Percentiles rank a stretch among this genome's conserved stretches.
Evolutionary conservation across 352 stramenopile genomes (phyloP).

Genomic region (Halophytophthora batemanensis): DNA sequence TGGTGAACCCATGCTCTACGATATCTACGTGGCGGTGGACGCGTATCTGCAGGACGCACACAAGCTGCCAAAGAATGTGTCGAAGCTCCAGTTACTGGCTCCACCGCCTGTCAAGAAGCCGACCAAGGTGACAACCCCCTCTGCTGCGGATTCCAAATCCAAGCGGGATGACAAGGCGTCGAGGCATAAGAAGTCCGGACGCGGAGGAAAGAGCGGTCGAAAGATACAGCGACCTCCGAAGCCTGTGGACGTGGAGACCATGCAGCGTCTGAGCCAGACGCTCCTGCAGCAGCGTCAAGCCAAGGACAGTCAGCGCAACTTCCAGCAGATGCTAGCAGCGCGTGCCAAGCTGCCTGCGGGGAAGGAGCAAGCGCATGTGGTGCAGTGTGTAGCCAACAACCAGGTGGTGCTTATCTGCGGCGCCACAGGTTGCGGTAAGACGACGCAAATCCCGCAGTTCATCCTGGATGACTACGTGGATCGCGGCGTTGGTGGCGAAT

Average conservation of each 20-base stretch:
- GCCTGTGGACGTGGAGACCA: constrained; percentile 31
- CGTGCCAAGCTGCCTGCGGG: constrained; percentile 59
- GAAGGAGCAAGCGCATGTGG: constrained; percentile 53
- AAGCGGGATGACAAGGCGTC: constrained; percentile 9
- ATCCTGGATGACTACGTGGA: constrained; percentile 94
- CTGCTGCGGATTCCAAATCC: constrained; percentile 2
- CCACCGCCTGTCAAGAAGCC: not conserved
- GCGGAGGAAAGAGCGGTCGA: constrained; percentile 17
- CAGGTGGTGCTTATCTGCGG: constrained; percentile 95
- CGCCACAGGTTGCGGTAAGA: constrained; percentile 94
- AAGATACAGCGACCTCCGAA: constrained; percentile 12
- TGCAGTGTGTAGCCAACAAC: constrained; percentile 50
- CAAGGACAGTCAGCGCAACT: constrained; percentile 41
- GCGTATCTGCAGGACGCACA: constrained; percentile 37
- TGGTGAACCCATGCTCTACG: constrained; percentile 80
- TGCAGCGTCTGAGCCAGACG: constrained; percentile 39
- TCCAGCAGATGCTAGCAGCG: constrained; percentile 55
- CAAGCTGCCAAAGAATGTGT: constrained; percentile 19
- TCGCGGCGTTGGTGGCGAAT: constrained; percentile 77
- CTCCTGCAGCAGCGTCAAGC: constrained; percentile 37
- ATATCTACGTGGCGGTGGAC: constrained; percentile 71
- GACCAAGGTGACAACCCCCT: constrained; percentile 6
- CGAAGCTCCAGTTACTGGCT: constrained; percentile 39
- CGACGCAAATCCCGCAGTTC: constrained; percentile 97
- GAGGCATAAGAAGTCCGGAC: constrained; percentile 15